Conservation (phyloP, 768 basidiomycete genomes). For the Hygrophorus pudorinus region DNA sequence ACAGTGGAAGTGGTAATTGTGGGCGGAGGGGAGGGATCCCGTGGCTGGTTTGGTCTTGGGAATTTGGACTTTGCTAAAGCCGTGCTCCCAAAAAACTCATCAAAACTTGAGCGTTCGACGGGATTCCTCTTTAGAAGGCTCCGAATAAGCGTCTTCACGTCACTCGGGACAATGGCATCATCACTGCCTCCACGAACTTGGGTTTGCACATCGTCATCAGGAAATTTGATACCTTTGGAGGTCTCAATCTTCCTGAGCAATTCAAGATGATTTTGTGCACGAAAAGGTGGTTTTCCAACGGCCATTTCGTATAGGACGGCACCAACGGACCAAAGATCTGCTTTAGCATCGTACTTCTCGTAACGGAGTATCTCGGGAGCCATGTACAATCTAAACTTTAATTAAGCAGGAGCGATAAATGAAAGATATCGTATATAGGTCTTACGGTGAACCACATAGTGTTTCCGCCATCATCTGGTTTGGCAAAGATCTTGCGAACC, state of each 20-base stretch:
- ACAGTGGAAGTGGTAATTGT: neutral
- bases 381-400: conserved; percentile 75
- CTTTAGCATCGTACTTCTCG: conserved; percentile 96
- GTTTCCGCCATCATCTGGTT: conserved; percentile 95
- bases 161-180: conserved; percentile 56
- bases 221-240: conserved; percentile 88
- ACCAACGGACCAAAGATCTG: conserved; percentile 97
- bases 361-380: conserved; percentile 96
- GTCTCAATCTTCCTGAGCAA: conserved; percentile 87
- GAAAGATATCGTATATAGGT: conserved; percentile 10
- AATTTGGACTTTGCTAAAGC: conserved; percentile 75
- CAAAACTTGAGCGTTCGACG: conserved; percentile 75
- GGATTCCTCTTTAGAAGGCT: conserved; percentile 78
- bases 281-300: conserved; percentile 88
- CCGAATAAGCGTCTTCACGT: conserved; percentile 84
- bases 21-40: neutral
- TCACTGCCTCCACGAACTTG: conserved; percentile 30
- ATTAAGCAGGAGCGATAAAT: conserved; percentile 2
- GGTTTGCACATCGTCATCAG: conserved; percentile 70
- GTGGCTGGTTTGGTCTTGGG: conserved; percentile 37
- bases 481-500: conserved; percentile 89
- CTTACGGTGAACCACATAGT: conserved; percentile 92
- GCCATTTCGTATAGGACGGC: conserved; percentile 95
- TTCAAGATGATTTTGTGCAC: conserved; percentile 94
- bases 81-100: conserved; percentile 82